phyloP scores from a whole-genome alignment of 1,284 basidiomycete genomes.

The Cryptococcus sp. region DNA sequence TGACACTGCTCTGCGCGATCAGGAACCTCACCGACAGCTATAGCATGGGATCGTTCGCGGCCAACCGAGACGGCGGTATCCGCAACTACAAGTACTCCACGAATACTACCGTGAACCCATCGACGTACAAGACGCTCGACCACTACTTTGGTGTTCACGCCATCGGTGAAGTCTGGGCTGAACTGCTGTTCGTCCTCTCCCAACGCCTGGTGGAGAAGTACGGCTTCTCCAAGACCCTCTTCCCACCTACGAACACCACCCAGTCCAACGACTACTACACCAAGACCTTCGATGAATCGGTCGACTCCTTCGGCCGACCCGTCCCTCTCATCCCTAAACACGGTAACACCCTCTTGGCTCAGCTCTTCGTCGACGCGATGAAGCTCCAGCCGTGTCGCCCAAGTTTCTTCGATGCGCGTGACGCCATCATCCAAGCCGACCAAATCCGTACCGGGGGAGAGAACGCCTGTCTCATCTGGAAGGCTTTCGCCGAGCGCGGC shows the following conservation, averaged over 20 bases:
- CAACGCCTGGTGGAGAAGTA: slow-evolving; percentile 76
- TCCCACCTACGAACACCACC: slow-evolving; percentile 65
- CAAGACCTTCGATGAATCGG: slow-evolving; percentile 31
- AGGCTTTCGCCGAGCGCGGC: slow-evolving; percentile 79
- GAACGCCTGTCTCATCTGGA: slow-evolving; percentile 89
- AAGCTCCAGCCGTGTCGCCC: slow-evolving; percentile 93
- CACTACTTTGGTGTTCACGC: slow-evolving; percentile 63
- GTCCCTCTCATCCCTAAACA: slow-evolving; percentile 79
- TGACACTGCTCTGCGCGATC: slow-evolving; percentile 5
- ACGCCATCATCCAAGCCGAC: slow-evolving; percentile 94
- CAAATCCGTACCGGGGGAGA: slow-evolving; percentile 84
- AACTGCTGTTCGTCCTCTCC: slow-evolving; percentile 84
- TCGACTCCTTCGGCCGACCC: slow-evolving; percentile 53
- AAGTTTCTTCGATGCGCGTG: slow-evolving; percentile 85
- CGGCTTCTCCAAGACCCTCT: slow-evolving; percentile 74
- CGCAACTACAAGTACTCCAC: slow-evolving; percentile 83
- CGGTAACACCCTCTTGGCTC: slow-evolving; percentile 83
- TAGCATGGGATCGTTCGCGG: slow-evolving; percentile 93
- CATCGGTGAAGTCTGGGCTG: slow-evolving; percentile 93
- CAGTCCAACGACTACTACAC: slow-evolving; percentile 68
- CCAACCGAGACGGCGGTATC: slow-evolving; percentile 75
- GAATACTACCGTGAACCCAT: slow-evolving; percentile 78
- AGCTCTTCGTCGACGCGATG: slow-evolving; percentile 88
- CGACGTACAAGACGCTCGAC: slow-evolving; percentile 94
- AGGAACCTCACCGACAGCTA: slow-evolving; percentile 58